Base-by-base conservation (phyloP, 371 early-diverging fungal genomes). In the Rhizopus sp. region DNA sequence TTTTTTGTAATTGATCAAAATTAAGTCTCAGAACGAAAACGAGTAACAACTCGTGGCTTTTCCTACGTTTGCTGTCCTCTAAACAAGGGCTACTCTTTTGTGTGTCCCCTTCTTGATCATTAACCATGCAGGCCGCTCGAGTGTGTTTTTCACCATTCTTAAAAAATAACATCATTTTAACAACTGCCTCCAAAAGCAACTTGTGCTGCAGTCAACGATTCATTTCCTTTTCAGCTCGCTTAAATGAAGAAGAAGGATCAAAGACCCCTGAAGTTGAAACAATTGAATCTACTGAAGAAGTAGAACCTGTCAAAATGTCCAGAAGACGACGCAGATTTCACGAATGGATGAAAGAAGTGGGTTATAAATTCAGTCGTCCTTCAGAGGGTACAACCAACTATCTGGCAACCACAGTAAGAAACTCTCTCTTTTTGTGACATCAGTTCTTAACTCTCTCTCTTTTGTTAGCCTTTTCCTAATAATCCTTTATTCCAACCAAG, bases 401-500 rank as follows among this genome's bases (percentile, higher is more conserved):
- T 50, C 56, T 80, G 41, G 68, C 68, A 47, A 12, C 39, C 7
- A 65, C 62, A 47, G 69, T 66, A 70, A 64, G 45, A 8, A 17
- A 8, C 16, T 33, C 29, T 29, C 23, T 33, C n/a, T n/a, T 12
- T 35, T 57, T 23, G 23, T 23, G 23, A 23, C 23, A 23, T 23
- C 23, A 23, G 23, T 35, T 53, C 32, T 50, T 50, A 47, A 50
- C 17, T 50, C 30, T 48, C 7, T 34, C 45, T n/a, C n/a, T 37
- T 49, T 46, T 32, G 58, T 30, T 73, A 88, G 78, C 95, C 95
- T 17, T 95, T 95, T 77, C 95, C 95, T 6, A 83, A 91, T 80
- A 95, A 95, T 63, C 94, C 93, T 34, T 69, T 78, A 53, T 95
- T 93, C 78, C 82, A 80, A 57, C 93, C 93, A 16, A 73, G 79